Conservation (phyloP, 2,329 filamentous ascomycete genomes). For the Ampelomyces quisqualis region DNA sequence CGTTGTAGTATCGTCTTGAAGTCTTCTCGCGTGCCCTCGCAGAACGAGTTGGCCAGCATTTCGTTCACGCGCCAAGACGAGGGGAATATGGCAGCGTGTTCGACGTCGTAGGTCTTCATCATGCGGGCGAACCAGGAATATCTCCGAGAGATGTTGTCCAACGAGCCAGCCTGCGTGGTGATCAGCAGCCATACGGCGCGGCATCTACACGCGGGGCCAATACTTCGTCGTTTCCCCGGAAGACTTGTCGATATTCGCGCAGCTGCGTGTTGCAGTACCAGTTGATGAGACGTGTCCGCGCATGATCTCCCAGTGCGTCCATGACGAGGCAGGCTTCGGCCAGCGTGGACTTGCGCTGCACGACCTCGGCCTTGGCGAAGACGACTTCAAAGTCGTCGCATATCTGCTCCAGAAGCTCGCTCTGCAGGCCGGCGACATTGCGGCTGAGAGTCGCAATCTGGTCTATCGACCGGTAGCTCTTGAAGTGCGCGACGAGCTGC, state of each 20-base stretch:
- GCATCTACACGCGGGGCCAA: slow-evolving; percentile 5
- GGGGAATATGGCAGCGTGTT: slow-evolving; percentile 87
- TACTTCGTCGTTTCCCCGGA: slow-evolving; percentile 86
- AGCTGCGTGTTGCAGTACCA: slow-evolving; percentile 99
- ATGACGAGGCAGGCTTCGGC: slow-evolving; percentile 89
- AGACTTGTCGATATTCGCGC: slow-evolving; percentile 92
- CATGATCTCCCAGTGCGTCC: slow-evolving; percentile 89
- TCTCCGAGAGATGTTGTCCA: slow-evolving; percentile 93
- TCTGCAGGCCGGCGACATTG: slow-evolving; percentile 89
- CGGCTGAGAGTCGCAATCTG: slow-evolving; percentile 92
- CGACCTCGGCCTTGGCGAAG: slow-evolving; percentile 85
- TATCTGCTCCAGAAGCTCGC: slow-evolving; percentile 93
- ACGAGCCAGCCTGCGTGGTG: slow-evolving; percentile 65
- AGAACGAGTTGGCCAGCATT: slow-evolving; percentile 85
- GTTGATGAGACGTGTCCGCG: slow-evolving; percentile 76
- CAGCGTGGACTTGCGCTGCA: slow-evolving; percentile 67
- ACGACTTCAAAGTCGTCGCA: slow-evolving; percentile 98
- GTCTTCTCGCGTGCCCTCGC: slow-evolving; percentile 91
- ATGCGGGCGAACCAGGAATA: slow-evolving; percentile 97
- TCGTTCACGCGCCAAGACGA: slow-evolving; percentile 87
- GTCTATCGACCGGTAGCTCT: slow-evolving; percentile 95
- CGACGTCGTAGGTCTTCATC: slow-evolving; percentile 92
- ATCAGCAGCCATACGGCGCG: slow-evolving; percentile 14
- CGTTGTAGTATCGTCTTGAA: slow-evolving; percentile 90
- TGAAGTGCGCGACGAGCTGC: slow-evolving; percentile 98